phyloP scores from a whole-genome alignment of 176 grass and related monocot genomes.

The Carex kokanica region DNA sequence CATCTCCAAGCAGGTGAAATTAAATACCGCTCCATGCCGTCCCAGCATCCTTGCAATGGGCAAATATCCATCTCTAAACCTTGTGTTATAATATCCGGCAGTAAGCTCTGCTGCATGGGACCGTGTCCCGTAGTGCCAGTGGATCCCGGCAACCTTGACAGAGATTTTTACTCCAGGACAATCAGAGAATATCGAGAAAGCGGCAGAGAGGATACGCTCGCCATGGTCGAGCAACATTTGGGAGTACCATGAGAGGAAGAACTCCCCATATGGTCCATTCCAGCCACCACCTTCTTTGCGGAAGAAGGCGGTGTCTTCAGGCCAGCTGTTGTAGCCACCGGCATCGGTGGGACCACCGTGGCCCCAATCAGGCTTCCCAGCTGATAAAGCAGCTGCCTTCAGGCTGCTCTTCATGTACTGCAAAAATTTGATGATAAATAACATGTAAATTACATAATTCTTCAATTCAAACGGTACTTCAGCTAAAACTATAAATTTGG shows the following conservation, averaged over 20 bases:
- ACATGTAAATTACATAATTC: background rate
- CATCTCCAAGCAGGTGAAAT: constrained; percentile 85
- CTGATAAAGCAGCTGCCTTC: constrained; percentile 42
- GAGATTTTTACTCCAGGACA: constrained; percentile 29
- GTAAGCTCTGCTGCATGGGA: constrained; percentile 68
- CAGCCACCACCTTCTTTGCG: constrained; percentile 49
- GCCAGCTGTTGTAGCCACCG: constrained; percentile 62
- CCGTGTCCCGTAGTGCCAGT: constrained; percentile 68
- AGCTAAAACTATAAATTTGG: background rate
- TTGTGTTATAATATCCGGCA: constrained; percentile 68
- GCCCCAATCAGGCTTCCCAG: constrained; percentile 59
- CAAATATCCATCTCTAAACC: constrained; percentile 49
- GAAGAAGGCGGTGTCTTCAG: constrained; percentile 67
- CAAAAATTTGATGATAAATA: background rate
- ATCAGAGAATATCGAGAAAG: constrained; percentile 34
- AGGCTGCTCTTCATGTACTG: constrained; percentile 59
- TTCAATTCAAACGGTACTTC: background rate
- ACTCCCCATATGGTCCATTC: constrained; percentile 52
- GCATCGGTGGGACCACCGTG: constrained; percentile 40
- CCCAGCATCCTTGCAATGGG: constrained; percentile 39
- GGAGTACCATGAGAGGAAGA: constrained; percentile 83
- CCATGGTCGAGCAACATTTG: constrained; percentile 58
- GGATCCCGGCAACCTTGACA: constrained; percentile 69
- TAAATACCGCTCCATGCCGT: constrained; percentile 54
- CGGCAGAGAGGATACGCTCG: constrained; percentile 47